Conservation (phyloP, 2,329 filamentous ascomycete genomes). For the Trichoderma sp. region DNA sequence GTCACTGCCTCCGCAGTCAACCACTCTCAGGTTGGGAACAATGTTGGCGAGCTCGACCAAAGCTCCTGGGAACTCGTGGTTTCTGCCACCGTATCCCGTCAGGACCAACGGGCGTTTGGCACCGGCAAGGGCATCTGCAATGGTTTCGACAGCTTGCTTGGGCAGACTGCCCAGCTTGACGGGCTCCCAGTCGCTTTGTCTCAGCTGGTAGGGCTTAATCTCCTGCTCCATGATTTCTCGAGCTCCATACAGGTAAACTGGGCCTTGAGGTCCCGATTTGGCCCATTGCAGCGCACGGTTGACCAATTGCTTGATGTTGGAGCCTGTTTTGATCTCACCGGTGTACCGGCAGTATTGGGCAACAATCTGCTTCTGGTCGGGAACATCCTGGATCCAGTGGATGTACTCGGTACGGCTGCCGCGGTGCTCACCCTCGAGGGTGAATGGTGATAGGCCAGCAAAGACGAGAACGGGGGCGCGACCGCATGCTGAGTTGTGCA, state of each 20-base stretch:
- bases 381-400: conserved; percentile 83
- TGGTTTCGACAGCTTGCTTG: conserved; percentile 50
- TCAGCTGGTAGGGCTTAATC: conserved; percentile 66
- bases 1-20: conserved; percentile 74
- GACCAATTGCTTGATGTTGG: conserved; percentile 86
- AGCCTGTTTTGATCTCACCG: conserved; percentile 77
- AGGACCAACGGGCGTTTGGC: conserved; percentile 67
- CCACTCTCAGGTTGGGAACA: conserved; percentile 64
- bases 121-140: conserved; percentile 59
- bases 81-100: conserved; percentile 68
- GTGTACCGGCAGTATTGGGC: conserved; percentile 82
- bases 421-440: conserved; percentile 71
- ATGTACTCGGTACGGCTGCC: conserved; percentile 80
- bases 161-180: conserved; percentile 63
- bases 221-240: conserved; percentile 85
- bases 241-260: conserved; percentile 74
- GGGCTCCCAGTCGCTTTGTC: conserved; percentile 67
- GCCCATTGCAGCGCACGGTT: conserved; percentile 82
- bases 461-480: conserved; percentile 74
- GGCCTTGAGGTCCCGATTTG: conserved; percentile 70
- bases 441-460: conserved; percentile 73
- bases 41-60: conserved; percentile 66
- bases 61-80: conserved; percentile 58
- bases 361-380: conserved; percentile 76
- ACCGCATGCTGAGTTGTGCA: conserved; percentile 75